These are phyloP conservation scores for Dichomitus squalens DNA, from an alignment of 1,284 basidiomycete species.

Conservation along the genomic window DNA sequence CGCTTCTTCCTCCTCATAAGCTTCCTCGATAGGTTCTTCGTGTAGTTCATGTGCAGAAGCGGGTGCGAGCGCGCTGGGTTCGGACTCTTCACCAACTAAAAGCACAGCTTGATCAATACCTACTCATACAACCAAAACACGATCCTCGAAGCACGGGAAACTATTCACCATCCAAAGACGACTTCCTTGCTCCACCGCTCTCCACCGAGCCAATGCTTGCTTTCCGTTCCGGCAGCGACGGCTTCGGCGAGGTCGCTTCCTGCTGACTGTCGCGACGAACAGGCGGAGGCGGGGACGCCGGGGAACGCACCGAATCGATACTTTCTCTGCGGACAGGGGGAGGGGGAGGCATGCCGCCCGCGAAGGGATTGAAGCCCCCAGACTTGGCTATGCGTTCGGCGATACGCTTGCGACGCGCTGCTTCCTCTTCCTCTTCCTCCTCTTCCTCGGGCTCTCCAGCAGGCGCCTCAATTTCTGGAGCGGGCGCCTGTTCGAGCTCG, in stretches of 20 bases:
- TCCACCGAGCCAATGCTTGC: conserved; percentile 29
- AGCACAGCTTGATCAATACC: conserved; percentile 29
- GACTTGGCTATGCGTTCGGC: conserved; percentile 65
- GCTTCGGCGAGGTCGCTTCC: conserved; percentile 15
- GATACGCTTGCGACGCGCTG: conserved; percentile 53
- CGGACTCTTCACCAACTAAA: conserved; percentile 16
- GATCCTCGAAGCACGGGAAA: conserved; percentile 17
- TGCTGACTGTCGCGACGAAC: conserved; percentile 7
- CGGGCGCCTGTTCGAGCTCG: background rate
- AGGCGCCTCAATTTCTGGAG: conserved; percentile 9
- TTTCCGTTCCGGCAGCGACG: conserved; percentile 29
- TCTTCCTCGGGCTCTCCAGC: conserved; percentile 28
- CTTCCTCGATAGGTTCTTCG: conserved; percentile 11
- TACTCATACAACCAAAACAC: conserved; percentile 32
- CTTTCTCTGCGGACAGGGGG: conserved; percentile 20
- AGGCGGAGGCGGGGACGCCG: conserved; percentile 4
- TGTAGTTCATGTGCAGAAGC: background rate
- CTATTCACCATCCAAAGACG: conserved; percentile 55
- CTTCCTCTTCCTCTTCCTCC: conserved; percentile 59
- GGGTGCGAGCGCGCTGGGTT: conserved; percentile 1
- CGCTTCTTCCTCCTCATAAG: conserved; percentile 16
- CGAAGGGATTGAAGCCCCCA: conserved; percentile 67
- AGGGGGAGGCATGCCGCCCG: conserved; percentile 38
- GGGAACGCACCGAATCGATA: conserved; percentile 19
- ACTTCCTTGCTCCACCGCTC: conserved; percentile 12